Percentiles rank a stretch among this genome's conserved stretches.
These are phyloP conservation scores for Venturia pyrina DNA, from an alignment of 2,329 filamentous ascomycete species.

Conservation along the genomic window DNA sequence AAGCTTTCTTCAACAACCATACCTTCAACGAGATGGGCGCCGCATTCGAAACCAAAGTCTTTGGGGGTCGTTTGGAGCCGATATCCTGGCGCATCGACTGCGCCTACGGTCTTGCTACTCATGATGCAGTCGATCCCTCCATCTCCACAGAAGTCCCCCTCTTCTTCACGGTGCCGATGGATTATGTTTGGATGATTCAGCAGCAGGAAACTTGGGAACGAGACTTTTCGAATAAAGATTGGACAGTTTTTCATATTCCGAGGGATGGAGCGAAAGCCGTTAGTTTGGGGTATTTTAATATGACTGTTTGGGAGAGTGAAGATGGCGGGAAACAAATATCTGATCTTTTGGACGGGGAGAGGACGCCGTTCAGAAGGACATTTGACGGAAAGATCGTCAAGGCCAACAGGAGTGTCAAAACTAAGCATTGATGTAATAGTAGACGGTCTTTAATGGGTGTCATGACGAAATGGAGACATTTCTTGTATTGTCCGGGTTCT, in stretches of 20 bases:
- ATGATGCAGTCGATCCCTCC: conserved; percentile 18
- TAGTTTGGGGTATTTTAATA: conserved; percentile 28
- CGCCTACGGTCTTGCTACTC: conserved; percentile 26
- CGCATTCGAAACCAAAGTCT: conserved; percentile 29
- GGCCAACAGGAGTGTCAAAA: conserved; percentile 13
- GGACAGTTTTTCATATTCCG: conserved; percentile 26
- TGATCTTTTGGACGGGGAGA: conserved; percentile 26
- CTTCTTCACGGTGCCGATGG: conserved; percentile 29
- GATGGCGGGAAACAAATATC: conserved; percentile 26
- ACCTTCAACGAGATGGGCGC: conserved; percentile 31
- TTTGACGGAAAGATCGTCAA: conserved; percentile 28
- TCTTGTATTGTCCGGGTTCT: background rate
- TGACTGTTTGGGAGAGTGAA: conserved; percentile 32
- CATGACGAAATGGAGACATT: background rate
- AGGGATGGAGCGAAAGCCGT: conserved; percentile 26
- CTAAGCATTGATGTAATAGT: background rate
- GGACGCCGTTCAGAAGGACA: conserved; percentile 27
- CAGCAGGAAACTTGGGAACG: conserved; percentile 28
- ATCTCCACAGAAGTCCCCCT: conserved; percentile 19
- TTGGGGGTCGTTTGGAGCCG: conserved; percentile 29
- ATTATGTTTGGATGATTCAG: conserved; percentile 28
- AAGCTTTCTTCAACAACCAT: conserved; percentile 30
- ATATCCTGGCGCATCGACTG: conserved; percentile 29
- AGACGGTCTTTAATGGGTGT: background rate
- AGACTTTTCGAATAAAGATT: conserved; percentile 18